Conservation (phyloP, 495 filamentous ascomycete genomes). For the Pseudoneurospora amorphoporcata region DNA sequence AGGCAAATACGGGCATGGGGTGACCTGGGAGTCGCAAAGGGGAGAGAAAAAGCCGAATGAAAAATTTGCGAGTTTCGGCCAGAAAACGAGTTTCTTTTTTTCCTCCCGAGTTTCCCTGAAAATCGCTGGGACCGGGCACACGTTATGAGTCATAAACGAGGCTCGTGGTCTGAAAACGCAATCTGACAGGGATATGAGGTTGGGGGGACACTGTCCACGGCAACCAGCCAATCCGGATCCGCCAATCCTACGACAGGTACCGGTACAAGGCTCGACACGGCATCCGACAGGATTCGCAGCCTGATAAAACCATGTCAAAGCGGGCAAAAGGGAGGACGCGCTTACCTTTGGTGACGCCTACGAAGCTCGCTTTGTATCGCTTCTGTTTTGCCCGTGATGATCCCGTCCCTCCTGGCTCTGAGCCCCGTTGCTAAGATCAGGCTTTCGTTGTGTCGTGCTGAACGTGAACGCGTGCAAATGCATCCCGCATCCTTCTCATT, state of each 20-base stretch:
- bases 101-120: background rate
- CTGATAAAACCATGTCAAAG: background rate
- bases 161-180: slow-evolving; percentile 8
- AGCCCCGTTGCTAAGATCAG: background rate
- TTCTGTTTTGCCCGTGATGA: background rate
- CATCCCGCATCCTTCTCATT: background rate
- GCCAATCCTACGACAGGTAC: slow-evolving; percentile 2
- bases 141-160: slow-evolving; percentile 16
- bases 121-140: background rate
- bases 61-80: background rate
- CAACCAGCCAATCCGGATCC: background rate
- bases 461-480: background rate
- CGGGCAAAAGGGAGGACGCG: background rate
- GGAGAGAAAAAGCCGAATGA: background rate
- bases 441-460: background rate
- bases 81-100: background rate
- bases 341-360: background rate
- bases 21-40: background rate
- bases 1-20: background rate
- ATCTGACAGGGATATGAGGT: slow-evolving; percentile 2
- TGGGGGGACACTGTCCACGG: slow-evolving; percentile 12
- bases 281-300: background rate
- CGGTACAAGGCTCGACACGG: slow-evolving; percentile 4
- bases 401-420: background rate
- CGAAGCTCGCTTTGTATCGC: background rate